These are phyloP conservation scores for Biscogniauxia marginata DNA, from an alignment of 2,329 filamentous ascomycete genomes.

Conservation along the genomic window DNA sequence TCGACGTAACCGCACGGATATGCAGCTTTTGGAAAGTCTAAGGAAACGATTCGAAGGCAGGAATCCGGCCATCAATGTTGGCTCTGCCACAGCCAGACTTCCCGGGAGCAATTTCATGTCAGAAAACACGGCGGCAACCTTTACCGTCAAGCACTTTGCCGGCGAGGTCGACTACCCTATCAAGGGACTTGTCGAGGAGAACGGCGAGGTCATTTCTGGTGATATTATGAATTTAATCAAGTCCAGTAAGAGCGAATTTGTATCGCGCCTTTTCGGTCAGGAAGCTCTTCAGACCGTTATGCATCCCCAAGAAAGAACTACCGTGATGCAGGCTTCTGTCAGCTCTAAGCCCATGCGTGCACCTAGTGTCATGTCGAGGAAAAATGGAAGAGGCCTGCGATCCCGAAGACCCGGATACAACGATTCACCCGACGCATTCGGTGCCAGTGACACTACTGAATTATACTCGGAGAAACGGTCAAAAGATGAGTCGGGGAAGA, in stretches of 20 bases:
- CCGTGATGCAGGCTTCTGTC: slow-evolving; percentile 93
- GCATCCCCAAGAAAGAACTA: slow-evolving; percentile 86
- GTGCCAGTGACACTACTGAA: slow-evolving; percentile 50
- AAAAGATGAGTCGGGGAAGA: slow-evolving; percentile 35
- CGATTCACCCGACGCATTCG: slow-evolving; percentile 43
- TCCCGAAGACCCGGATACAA: slow-evolving; percentile 39
- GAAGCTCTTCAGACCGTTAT: slow-evolving; percentile 88
- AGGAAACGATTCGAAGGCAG: slow-evolving; percentile 93
- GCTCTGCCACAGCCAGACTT: slow-evolving; percentile 70
- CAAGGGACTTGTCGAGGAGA: slow-evolving; percentile 86
- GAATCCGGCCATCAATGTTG: slow-evolving; percentile 83
- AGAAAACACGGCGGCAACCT: slow-evolving; percentile 74
- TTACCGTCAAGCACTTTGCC: slow-evolving; percentile 92
- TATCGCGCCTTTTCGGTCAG: slow-evolving; percentile 90
- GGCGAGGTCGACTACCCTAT: slow-evolving; percentile 94
- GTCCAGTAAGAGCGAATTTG: slow-evolving; percentile 83
- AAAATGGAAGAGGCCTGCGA: slow-evolving; percentile 48
- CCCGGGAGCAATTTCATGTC: slow-evolving; percentile 89
- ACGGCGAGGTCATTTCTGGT: slow-evolving; percentile 91
- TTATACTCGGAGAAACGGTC: slow-evolving; percentile 19
- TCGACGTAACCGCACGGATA: slow-evolving; percentile 80
- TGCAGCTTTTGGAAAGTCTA: slow-evolving; percentile 86
- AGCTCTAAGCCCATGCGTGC: slow-evolving; percentile 92
- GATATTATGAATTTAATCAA: slow-evolving; percentile 94
- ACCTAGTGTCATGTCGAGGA: slow-evolving; percentile 87